Conservation (phyloP, 2,329 filamentous ascomycete genomes). For the Cercospora sp. region DNA sequence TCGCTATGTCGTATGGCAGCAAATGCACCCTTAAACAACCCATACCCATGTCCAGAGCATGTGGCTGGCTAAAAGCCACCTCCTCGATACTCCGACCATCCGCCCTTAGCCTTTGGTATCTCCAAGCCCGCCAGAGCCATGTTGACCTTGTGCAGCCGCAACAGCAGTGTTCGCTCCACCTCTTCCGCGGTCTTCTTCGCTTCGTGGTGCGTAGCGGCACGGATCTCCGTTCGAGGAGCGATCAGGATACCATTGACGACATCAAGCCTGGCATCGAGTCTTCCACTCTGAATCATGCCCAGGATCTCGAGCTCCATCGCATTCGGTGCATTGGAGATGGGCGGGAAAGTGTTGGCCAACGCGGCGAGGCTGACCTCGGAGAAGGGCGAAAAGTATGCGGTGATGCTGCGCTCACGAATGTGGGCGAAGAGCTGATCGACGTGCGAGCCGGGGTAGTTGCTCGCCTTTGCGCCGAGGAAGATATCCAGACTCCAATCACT, state of each 20-base stretch:
- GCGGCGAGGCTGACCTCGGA: constrained; percentile 79
- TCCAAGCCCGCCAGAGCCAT: constrained; percentile 75
- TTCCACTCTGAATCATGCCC: constrained; percentile 70
- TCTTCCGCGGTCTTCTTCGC: constrained; percentile 67
- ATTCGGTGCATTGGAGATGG: constrained; percentile 33
- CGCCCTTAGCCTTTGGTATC: constrained; percentile 27
- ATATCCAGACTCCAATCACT: constrained; percentile 89
- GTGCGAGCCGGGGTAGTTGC: constrained; percentile 47
- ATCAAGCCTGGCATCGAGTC: constrained; percentile 78
- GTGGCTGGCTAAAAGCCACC: constrained; percentile 23
- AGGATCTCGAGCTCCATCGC: constrained; percentile 74
- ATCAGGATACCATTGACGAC: constrained; percentile 77
- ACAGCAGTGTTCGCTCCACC: constrained; percentile 72
- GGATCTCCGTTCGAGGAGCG: constrained; percentile 65
- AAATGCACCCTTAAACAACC: neutral
- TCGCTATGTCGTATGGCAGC: constrained; percentile 1
- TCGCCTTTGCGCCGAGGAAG: constrained; percentile 61
- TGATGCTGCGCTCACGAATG: constrained; percentile 87
- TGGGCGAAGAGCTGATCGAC: constrained; percentile 67
- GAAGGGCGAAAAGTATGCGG: constrained; percentile 89
- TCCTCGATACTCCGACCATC: constrained; percentile 12
- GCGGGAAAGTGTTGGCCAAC: constrained; percentile 73
- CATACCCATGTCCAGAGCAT: too few species aligned
- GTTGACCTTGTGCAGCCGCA: constrained; percentile 76
- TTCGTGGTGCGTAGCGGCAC: constrained; percentile 68